Conservation (phyloP, 78 protist species). For the Dictyostelium intermedium region DNA sequence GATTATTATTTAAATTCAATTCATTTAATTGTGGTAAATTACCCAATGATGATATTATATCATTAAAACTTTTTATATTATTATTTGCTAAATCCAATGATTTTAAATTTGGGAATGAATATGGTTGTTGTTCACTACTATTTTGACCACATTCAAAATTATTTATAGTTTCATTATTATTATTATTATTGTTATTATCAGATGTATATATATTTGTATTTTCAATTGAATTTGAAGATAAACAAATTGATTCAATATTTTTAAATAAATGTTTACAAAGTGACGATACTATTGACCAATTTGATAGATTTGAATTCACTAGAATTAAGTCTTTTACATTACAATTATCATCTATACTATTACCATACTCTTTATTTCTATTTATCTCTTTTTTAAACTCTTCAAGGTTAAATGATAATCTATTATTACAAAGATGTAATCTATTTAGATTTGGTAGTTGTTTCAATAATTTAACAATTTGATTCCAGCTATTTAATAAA, state of each 20-base stretch:
- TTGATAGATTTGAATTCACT: neutral
- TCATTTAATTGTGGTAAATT: neutral
- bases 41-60: neutral
- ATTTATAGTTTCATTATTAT: neutral
- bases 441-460: slow-evolving; percentile 13
- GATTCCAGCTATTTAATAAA: slow-evolving; percentile 26
- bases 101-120: neutral
- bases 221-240: neutral
- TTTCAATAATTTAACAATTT: neutral
- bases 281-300: neutral
- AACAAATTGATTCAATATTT: neutral
- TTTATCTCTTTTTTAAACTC: neutral
- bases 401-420: neutral
- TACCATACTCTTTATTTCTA: neutral
- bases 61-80: neutral
- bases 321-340: neutral
- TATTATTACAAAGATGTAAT: slow-evolving; percentile 21
- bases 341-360: neutral
- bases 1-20: slow-evolving; percentile 40
- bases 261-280: neutral
- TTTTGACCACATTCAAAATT: too few species aligned
- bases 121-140: neutral
- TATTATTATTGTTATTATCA: too few species aligned
- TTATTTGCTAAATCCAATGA: slow-evolving; percentile 13
- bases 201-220: neutral